Evolutionary conservation across 1,284 basidiomycete species (phyloP), one percentile per base, ranked within the genome.

Genomic region (Ustilago curta): DNA sequence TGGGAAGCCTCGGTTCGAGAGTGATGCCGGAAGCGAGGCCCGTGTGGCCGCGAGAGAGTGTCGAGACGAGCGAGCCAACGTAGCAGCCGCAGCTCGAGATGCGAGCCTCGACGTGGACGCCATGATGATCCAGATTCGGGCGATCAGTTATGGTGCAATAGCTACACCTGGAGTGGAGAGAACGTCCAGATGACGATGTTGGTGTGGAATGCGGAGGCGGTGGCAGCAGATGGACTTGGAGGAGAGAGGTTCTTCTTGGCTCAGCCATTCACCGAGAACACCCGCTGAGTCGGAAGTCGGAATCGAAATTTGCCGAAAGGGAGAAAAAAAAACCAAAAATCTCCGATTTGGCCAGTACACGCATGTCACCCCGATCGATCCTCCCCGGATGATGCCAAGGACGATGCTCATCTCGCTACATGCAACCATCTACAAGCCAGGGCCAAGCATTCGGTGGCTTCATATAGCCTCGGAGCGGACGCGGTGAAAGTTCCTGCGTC

Each of bases 251-350:
- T 64, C 68, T 70, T 65, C 68, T 70, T 49, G 53, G 58, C 61
- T 57, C 53, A 61, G 60, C 67, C n/a, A 18, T 45, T 68, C 39
- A 52, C 56, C 56, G 56, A 59, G 51, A 42, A 55, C 45, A 35
- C 47, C 59, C 59, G 59, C 44, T 25, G 5, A 18, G 19, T 55
- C 67, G 68, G 62, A 70, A 65, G 25, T 59, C 68, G 62, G 68
- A 65, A 21, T 49, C 49, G 39, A 57, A 61, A 58, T 58, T 61
- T 64, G 61, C 68, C 68, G 62, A 64, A 21, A 25, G 11, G 31
- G 43, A 45, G 14, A 21, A 40, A 4, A 14, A 8, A 32, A 55
- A 32, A 32, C 6, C 8, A 4, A 8, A 14, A 37, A 37, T 37
- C 35, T 55, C 55, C 55, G 35, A 53, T 53, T 43, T 48, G 47